These are phyloP conservation scores for Andrographis paniculata DNA, from an alignment of 305 asterid species.

Conservation along the genomic window DNA sequence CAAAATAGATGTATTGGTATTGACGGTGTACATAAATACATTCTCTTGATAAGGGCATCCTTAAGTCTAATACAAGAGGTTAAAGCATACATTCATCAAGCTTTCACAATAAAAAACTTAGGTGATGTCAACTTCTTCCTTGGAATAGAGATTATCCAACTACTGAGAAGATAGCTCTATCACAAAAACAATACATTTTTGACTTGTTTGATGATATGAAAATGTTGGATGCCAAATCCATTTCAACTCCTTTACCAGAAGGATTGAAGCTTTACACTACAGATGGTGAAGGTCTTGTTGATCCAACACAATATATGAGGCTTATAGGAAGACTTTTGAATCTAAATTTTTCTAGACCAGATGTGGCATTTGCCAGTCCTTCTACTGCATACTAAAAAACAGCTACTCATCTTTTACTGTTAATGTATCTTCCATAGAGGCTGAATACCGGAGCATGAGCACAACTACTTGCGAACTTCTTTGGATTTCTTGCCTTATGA, in stretches of 20 bases:
- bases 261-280: neutral
- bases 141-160: neutral
- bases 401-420: neutral
- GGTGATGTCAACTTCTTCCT: neutral
- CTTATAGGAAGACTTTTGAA: conserved; percentile 5
- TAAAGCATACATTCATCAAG: neutral
- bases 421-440: neutral
- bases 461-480: neutral
- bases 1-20: neutral
- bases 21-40: neutral
- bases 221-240: neutral
- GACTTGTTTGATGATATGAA: neutral
- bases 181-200: neutral
- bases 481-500: neutral
- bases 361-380: neutral
- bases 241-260: neutral
- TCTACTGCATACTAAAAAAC: neutral
- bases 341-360: neutral
- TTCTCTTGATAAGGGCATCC: neutral
- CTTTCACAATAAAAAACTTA: conserved; percentile 6
- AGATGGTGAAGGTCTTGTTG: neutral
- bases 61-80: neutral
- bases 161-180: neutral
- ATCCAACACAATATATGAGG: neutral
- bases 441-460: neutral